Evolutionary conservation across 192 early-diverging fungal genomes (phyloP), one percentile per base, ranked within the genome.

Genomic region (Rhizophlyctis rosea): DNA sequence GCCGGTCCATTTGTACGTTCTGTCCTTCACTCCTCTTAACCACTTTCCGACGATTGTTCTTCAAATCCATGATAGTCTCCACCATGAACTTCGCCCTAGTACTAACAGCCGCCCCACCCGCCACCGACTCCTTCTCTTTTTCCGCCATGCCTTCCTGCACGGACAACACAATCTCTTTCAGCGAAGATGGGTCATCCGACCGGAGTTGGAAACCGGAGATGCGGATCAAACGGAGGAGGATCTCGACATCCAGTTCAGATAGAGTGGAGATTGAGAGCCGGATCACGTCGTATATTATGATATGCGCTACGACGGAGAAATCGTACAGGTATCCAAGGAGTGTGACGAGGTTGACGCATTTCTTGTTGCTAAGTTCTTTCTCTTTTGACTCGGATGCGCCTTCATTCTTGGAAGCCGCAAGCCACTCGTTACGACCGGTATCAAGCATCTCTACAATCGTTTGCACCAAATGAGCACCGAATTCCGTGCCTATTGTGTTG

Each of bases 11-110:
- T 65, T 87, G 86, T 5, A 87, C 69, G 57, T 85, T 87, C 9
- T 69, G 66, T 25, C 67, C 76, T 52, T 68, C 24, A 13, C 66
- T 73, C 2, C 77, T 71, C 29, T 79, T 81, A 62, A 86, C 87
- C 70, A 90, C 79, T 61, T 90, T 88, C 31, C 72, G 70, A 44
- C 80, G 76, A 80, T 97, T 97, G 68, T 96, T 94, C 67, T 95
- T 96, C 25, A 99, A 71, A 56, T 92, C 89, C 35, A 84, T 86
- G 36, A 99, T 77, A n/a, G 88, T 94, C 70, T 99, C 96, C 33
- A 98, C 71, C 92, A 99, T 91, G 69, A 96, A 99, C 69, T 89
- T 90, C 52, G 85, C 81, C 48, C 96, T 85, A 33, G 74, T 54
- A 21, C 69, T 71, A 35, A 73, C 39, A 36, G n/a, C n/a, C 4